Evolutionary conservation across 1,139 yeast species (phyloP).

Genomic region (Yamadazyma blattariae): DNA sequence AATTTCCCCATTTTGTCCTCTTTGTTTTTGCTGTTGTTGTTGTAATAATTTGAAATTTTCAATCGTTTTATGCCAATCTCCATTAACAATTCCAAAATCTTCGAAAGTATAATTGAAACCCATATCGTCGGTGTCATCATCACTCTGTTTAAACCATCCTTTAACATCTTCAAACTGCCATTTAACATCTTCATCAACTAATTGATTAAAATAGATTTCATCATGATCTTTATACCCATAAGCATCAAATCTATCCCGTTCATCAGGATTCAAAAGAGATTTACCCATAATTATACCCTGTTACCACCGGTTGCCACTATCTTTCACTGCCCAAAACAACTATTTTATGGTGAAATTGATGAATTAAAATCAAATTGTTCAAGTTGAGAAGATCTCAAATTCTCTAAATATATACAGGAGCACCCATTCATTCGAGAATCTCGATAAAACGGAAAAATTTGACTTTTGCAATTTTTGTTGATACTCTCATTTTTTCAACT

Average conservation of each 20-base stretch:
- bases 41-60: conserved; percentile 37
- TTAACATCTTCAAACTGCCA: conserved; percentile 45
- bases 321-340: too few species aligned
- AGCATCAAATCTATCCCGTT: conserved; percentile 34
- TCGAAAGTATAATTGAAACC: conserved; percentile 43
- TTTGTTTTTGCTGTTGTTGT: too few species aligned
- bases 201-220: conserved; percentile 16
- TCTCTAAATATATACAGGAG: too few species aligned
- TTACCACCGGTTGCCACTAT: too few species aligned
- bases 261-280: conserved; percentile 20
- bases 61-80: conserved; percentile 45
- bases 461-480: too few species aligned
- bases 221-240: conserved; percentile 35
- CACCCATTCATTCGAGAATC: too few species aligned
- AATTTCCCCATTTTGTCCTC: conserved; percentile 21
- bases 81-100: conserved; percentile 44
- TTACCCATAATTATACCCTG: not conserved
- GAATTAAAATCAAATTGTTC: too few species aligned
- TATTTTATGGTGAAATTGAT: too few species aligned
- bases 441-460: too few species aligned
- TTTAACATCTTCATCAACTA: conserved; percentile 2
- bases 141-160: conserved; percentile 55
- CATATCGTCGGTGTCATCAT: conserved; percentile 42
- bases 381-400: too few species aligned
- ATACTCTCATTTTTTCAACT: too few species aligned